phyloP scores from a whole-genome alignment of 2,329 filamentous ascomycete species.

The Fusarium chlamydosporum region DNA sequence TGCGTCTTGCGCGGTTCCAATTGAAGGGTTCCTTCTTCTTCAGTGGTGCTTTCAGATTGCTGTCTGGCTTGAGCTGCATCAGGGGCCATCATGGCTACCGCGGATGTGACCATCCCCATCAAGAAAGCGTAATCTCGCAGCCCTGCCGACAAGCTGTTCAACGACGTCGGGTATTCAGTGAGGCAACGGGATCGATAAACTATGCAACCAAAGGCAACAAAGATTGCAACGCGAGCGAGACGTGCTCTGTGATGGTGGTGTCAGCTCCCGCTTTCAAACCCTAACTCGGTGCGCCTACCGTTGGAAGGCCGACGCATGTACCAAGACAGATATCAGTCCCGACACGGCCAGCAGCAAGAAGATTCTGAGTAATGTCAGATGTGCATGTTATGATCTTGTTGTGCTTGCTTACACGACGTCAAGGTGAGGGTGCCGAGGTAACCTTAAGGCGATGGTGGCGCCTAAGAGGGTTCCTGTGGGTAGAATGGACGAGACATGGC shows the following conservation, averaged over 20 bases:
- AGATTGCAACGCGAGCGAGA: slow-evolving; percentile 26
- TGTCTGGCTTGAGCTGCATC: not conserved
- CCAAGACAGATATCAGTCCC: slow-evolving; percentile 28
- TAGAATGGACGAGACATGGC: slow-evolving; percentile 21
- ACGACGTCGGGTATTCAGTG: slow-evolving; percentile 1
- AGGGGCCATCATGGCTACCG: slow-evolving; percentile 22
- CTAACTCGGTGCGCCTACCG: slow-evolving; percentile 33
- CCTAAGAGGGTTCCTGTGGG: slow-evolving; percentile 39
- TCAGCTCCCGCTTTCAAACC: slow-evolving; percentile 32
- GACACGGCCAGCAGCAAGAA: slow-evolving; percentile 31
- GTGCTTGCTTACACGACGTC: slow-evolving; percentile 38
- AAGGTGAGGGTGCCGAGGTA: slow-evolving; percentile 28
- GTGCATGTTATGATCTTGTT: not conserved
- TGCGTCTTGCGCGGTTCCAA: not conserved
- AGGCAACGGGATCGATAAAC: slow-evolving; percentile 16
- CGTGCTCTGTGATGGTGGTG: slow-evolving; percentile 32
- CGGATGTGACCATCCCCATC: slow-evolving; percentile 22
- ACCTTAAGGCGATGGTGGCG: slow-evolving; percentile 33
- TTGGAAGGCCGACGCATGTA: slow-evolving; percentile 32
- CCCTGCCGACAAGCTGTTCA: slow-evolving; percentile 23
- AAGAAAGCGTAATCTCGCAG: slow-evolving; percentile 27
- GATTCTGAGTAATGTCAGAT: slow-evolving; percentile 37
- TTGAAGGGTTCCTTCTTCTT: slow-evolving; percentile 19
- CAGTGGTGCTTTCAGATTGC: slow-evolving; percentile 7
- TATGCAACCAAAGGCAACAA: slow-evolving; percentile 24